Conservation (phyloP, 768 basidiomycete genomes). For the Suillus occidentalis region DNA sequence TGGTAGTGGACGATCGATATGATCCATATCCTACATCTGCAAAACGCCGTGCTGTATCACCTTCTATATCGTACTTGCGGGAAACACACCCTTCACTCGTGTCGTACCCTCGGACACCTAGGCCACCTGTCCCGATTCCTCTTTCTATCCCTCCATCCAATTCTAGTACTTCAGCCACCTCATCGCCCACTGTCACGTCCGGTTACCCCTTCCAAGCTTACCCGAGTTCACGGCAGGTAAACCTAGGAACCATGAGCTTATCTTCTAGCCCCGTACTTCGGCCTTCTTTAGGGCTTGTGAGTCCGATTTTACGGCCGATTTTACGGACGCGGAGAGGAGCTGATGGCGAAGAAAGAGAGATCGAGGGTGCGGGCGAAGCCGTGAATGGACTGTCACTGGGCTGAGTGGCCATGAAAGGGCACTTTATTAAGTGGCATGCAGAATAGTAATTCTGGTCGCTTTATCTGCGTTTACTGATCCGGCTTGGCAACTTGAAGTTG, state of each 20-base stretch:
- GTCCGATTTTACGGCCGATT: constrained; percentile 74
- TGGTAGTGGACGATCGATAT: constrained; percentile 76
- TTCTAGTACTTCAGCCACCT: constrained; percentile 57
- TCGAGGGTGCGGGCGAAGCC: constrained; percentile 79
- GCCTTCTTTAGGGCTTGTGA: constrained; percentile 67
- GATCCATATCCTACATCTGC: constrained; percentile 79
- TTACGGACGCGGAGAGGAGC: constrained; percentile 50
- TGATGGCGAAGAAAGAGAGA: constrained; percentile 64
- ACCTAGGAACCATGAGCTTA: constrained; percentile 48
- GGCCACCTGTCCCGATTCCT: constrained; percentile 69
- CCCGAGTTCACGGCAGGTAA: constrained; percentile 34
- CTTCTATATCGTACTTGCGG: constrained; percentile 68
- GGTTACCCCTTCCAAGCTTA: constrained; percentile 46
- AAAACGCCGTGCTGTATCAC: constrained; percentile 82
- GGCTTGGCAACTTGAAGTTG: neutral
- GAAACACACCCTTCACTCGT: constrained; percentile 53
- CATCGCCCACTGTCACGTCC: constrained; percentile 67
- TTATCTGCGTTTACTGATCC: neutral
- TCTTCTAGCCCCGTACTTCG: constrained; percentile 77
- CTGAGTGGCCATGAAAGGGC: neutral
- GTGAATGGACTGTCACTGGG: constrained; percentile 60
- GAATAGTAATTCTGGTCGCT: neutral
- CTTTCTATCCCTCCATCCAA: constrained; percentile 57
- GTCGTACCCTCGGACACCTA: constrained; percentile 48
- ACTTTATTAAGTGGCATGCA: neutral